Evolutionary conservation across 768 basidiomycete species (phyloP).

Genomic region (Suillus subalutaceus): DNA sequence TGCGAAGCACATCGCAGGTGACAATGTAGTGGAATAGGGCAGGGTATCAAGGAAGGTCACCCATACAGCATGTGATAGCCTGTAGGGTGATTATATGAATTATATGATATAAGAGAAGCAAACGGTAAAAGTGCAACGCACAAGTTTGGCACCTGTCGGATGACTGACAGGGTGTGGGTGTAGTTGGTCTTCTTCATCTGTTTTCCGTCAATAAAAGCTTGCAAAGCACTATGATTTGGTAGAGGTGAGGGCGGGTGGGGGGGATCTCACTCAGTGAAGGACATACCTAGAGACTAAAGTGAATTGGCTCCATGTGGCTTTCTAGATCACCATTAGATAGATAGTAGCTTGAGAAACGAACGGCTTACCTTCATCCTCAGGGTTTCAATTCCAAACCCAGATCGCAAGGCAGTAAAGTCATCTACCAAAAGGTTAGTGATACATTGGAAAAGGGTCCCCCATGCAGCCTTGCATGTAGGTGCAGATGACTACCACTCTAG

Average conservation of each 20-base stretch:
- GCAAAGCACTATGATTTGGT: background rate
- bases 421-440: background rate
- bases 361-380: background rate
- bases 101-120: background rate
- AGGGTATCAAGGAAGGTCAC: too few species aligned
- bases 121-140: background rate
- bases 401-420: background rate
- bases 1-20: background rate
- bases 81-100: background rate
- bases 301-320: background rate
- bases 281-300: background rate
- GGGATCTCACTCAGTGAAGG: background rate
- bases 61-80: background rate
- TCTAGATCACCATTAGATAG: background rate
- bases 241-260: background rate
- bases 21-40: too few species aligned
- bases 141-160: background rate
- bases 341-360: background rate
- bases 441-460: background rate
- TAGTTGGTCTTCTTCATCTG: background rate
- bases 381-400: background rate
- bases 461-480: background rate
- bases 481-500: background rate
- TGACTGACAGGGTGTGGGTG: background rate
- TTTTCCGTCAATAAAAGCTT: background rate